phyloP scores from a whole-genome alignment of 163 green algal genomes.

The Chlorella variabilis region DNA sequence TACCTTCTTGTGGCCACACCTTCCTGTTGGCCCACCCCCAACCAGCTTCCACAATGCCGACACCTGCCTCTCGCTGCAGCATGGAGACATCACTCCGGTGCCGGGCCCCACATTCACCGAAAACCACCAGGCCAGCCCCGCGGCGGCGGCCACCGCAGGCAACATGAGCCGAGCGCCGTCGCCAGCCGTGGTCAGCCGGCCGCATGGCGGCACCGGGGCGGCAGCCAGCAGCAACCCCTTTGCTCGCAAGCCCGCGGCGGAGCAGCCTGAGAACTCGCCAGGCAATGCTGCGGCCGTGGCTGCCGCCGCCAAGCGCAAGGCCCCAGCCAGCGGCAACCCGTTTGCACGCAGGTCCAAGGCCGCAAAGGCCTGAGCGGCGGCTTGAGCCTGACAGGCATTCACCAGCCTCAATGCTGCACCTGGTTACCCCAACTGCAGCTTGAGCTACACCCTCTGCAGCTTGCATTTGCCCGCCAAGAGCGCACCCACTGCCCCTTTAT shows the following conservation, averaged over 20 bases:
- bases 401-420: neutral
- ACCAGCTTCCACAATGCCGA: too few relatives aligned
- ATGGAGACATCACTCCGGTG: constrained; percentile 23
- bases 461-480: too few relatives aligned
- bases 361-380: constrained; percentile 2
- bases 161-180: constrained; percentile 2
- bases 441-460: neutral
- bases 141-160: neutral
- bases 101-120: constrained; percentile 20
- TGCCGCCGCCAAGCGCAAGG: constrained; percentile 55
- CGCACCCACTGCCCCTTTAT: too few relatives aligned
- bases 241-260: constrained; percentile 10
- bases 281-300: constrained; percentile 7
- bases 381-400: neutral
- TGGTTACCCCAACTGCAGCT: neutral
- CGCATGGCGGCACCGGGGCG: neutral
- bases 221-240: constrained; percentile 27
- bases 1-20: neutral
- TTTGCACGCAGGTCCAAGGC: constrained; percentile 46
- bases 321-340: constrained; percentile 48
- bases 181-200: neutral
- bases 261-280: constrained; percentile 17
- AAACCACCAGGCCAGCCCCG: neutral
- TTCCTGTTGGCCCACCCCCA: too few relatives aligned
- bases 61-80: too few relatives aligned